Conservation (phyloP, 371 early-diverging fungal species). For the Syncephalastrum sp. region DNA sequence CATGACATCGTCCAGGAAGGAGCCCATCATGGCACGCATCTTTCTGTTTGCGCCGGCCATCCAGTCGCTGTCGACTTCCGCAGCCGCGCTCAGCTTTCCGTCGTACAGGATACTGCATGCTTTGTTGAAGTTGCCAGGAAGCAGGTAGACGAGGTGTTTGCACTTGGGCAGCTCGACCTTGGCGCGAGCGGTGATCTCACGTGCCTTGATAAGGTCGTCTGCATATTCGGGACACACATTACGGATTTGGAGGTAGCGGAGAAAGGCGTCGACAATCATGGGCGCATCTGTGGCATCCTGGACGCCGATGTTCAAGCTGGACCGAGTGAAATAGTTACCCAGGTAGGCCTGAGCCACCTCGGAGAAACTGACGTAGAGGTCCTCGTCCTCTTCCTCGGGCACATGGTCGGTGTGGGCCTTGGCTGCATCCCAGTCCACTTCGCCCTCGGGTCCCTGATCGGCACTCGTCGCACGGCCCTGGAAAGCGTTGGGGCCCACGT, state of each 20-base stretch:
- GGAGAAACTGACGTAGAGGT: slow-evolving; percentile 45
- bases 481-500: slow-evolving; percentile 54
- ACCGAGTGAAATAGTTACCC: slow-evolving; percentile 47
- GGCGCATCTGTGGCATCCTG: slow-evolving; percentile 50
- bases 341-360: slow-evolving; percentile 60
- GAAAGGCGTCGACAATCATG: slow-evolving; percentile 43
- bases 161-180: slow-evolving; percentile 50
- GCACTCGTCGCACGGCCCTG: slow-evolving; percentile 45
- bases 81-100: slow-evolving; percentile 26
- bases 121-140: slow-evolving; percentile 49
- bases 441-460: slow-evolving; percentile 41
- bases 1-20: slow-evolving; percentile 23
- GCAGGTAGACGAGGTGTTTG: slow-evolving; percentile 29
- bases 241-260: slow-evolving; percentile 56
- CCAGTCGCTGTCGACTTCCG: slow-evolving; percentile 22
- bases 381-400: slow-evolving; percentile 44
- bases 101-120: slow-evolving; percentile 49
- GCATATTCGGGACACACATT: slow-evolving; percentile 56
- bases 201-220: slow-evolving; percentile 47
- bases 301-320: slow-evolving; percentile 40
- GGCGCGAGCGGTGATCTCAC: slow-evolving; percentile 44
- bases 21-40: slow-evolving; percentile 21
- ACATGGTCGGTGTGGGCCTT: slow-evolving; percentile 44
- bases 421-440: slow-evolving; percentile 49
- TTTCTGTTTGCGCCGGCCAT: slow-evolving; percentile 19